Conservation (phyloP, 805 yeast genomes). For the Ogataea populi-albae region DNA sequence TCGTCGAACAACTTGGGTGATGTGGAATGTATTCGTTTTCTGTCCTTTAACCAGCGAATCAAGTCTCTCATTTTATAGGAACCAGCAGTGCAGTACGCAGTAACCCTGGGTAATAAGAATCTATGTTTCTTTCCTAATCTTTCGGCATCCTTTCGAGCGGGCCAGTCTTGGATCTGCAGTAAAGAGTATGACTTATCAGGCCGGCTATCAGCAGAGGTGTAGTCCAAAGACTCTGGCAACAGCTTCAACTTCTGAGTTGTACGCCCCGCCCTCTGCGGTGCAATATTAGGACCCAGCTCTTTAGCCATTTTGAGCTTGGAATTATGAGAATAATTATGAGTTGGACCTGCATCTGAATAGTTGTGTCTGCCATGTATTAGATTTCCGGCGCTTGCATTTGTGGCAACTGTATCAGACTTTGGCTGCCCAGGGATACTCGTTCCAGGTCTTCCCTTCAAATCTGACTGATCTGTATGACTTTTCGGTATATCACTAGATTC, state of each 20-base stretch:
- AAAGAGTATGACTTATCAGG: conserved; percentile 65
- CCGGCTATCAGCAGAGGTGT: conserved; percentile 21
- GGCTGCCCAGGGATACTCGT: not conserved
- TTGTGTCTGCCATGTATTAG: conserved; percentile 1
- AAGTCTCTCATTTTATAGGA: conserved; percentile 87
- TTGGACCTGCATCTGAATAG: not conserved
- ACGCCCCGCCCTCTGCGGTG: conserved; percentile 72
- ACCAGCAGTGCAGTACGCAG: conserved; percentile 95
- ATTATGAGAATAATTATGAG: not conserved
- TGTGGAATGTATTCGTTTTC: conserved; percentile 68
- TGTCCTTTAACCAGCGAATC: conserved; percentile 78
- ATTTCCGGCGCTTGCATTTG: too few relatives aligned
- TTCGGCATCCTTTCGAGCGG: conserved; percentile 93
- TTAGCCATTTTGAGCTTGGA: conserved; percentile 25
- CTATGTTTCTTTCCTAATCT: conserved; percentile 84
- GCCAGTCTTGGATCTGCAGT: conserved; percentile 78
- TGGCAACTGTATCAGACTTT: not conserved
- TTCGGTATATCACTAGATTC: not conserved
- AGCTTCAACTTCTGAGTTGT: conserved; percentile 71
- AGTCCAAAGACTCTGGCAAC: conserved; percentile 56
- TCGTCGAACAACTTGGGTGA: conserved; percentile 90
- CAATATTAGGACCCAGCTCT: conserved; percentile 48
- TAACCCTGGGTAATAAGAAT: conserved; percentile 83
- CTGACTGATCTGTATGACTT: not conserved
- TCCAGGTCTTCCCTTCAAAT: not conserved